A percentile compares a stretch with the other conserved stretches of the same genome.
Evolutionary conservation across 768 basidiomycete species (phyloP).

Genomic region (Plicaturopsis crispa): DNA sequence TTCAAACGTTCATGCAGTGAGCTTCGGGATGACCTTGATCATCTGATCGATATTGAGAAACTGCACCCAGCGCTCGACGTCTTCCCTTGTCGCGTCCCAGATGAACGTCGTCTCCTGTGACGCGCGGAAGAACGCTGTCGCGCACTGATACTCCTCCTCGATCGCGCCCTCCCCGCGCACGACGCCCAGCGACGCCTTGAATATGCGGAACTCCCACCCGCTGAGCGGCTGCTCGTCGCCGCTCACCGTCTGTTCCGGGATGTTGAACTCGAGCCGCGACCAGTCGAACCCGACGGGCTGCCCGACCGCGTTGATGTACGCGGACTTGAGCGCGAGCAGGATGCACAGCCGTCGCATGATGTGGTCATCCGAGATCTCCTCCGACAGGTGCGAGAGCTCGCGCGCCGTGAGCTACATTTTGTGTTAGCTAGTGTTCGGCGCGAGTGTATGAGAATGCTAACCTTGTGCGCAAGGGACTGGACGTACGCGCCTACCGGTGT

Average conservation of each 20-base stretch:
- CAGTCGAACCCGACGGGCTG: slow-evolving; percentile 77
- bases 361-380: slow-evolving; percentile 50
- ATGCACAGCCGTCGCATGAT: slow-evolving; percentile 70
- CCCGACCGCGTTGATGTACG: slow-evolving; percentile 80
- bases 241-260: slow-evolving; percentile 49
- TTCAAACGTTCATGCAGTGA: slow-evolving; percentile 46
- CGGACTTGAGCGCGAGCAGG: slow-evolving; percentile 70
- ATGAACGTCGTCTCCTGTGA: slow-evolving; percentile 59
- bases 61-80: slow-evolving; percentile 75
- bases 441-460: slow-evolving; percentile 26
- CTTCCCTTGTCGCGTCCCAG: slow-evolving; percentile 60
- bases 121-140: slow-evolving; percentile 70
- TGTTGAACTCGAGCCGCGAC: slow-evolving; percentile 76
- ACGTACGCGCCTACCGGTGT: slow-evolving; percentile 55
- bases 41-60: slow-evolving; percentile 80
- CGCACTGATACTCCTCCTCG: slow-evolving; percentile 70
- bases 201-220: slow-evolving; percentile 86
- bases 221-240: slow-evolving; percentile 63
- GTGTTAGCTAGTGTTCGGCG: no score
- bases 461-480: slow-evolving; percentile 72
- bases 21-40: slow-evolving; percentile 70
- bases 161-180: slow-evolving; percentile 46
- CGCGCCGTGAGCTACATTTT: slow-evolving; percentile 36
- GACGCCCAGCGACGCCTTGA: slow-evolving; percentile 65
- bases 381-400: slow-evolving; percentile 47